Evolutionary conservation across 768 basidiomycete species (phyloP).

Genomic region (Lentinula sp.): DNA sequence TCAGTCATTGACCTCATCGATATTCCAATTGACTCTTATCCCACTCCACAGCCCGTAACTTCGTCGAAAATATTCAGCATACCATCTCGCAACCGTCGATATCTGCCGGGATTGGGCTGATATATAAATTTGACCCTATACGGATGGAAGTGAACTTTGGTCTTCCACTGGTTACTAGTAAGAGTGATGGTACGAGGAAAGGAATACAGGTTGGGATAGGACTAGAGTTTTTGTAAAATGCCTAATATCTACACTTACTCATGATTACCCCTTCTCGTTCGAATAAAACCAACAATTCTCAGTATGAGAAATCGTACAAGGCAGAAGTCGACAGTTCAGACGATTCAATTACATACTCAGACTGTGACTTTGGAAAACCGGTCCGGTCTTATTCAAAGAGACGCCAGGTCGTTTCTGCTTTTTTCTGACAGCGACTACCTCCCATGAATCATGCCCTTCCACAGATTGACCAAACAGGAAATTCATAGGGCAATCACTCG

Average conservation of each 20-base stretch:
- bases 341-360: no score
- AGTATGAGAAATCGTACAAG: no score
- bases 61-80: slow-evolving; percentile 31
- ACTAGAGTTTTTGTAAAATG: slow-evolving; percentile 50
- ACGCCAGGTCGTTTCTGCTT: no score
- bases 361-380: no score
- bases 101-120: slow-evolving; percentile 75
- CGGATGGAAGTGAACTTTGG: slow-evolving; percentile 89
- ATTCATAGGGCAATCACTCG: slow-evolving; percentile 44
- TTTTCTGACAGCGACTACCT: no score
- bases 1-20: slow-evolving; percentile 24
- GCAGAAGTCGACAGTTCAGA: no score
- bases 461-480: slow-evolving; percentile 27
- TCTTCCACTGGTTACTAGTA: slow-evolving; percentile 67
- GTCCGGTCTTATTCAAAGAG: no score
- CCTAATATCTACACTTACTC: no score
- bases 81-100: slow-evolving; percentile 57
- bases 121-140: slow-evolving; percentile 79
- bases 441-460: slow-evolving; percentile 19
- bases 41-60: slow-evolving; percentile 23
- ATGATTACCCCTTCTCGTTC: no score
- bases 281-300: no score
- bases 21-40: not conserved
- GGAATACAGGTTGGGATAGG: slow-evolving; percentile 68
- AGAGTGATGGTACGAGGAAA: slow-evolving; percentile 45